phyloP scores from a whole-genome alignment of 2,329 filamentous ascomycete species.

The Didymella glomerata region DNA sequence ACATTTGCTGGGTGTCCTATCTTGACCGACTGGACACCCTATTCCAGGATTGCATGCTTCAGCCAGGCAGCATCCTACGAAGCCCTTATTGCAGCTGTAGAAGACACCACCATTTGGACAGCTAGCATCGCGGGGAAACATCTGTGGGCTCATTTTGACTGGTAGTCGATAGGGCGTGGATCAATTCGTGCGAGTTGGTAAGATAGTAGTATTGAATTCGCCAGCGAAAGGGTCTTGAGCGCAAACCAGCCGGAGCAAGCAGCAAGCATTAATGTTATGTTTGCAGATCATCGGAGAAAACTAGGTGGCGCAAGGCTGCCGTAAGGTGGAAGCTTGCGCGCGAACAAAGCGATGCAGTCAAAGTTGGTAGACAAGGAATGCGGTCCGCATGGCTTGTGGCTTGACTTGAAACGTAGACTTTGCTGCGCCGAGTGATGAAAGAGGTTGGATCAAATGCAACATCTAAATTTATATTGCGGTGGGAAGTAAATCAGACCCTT shows the following conservation, averaged over 20 bases:
- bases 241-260: neutral
- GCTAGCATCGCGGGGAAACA: slow-evolving; percentile 15
- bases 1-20: slow-evolving; percentile 31
- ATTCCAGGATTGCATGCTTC: slow-evolving; percentile 32
- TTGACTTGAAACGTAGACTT: slow-evolving; percentile 13
- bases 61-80: slow-evolving; percentile 37
- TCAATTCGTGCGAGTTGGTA: neutral
- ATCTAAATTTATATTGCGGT: slow-evolving; percentile 2
- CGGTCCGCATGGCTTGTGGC: slow-evolving; percentile 12
- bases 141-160: slow-evolving; percentile 21
- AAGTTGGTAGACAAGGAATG: slow-evolving; percentile 17
- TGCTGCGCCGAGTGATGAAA: slow-evolving; percentile 6
- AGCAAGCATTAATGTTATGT: neutral
- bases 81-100: slow-evolving; percentile 33
- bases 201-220: neutral
- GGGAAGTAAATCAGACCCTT: neutral
- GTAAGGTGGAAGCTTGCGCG: slow-evolving; percentile 19
- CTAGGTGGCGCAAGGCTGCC: slow-evolving; percentile 13
- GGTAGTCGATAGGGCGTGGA: neutral
- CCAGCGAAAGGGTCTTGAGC: slow-evolving; percentile 1
- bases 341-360: slow-evolving; percentile 26
- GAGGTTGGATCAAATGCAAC: neutral
- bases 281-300: neutral
- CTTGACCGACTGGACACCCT: slow-evolving; percentile 34
- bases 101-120: slow-evolving; percentile 32